Evolutionary conservation across 2,329 filamentous ascomycete genomes (phyloP), one percentile per base, ranked within the genome.

Genomic region (Venturiaceae sp.): DNA sequence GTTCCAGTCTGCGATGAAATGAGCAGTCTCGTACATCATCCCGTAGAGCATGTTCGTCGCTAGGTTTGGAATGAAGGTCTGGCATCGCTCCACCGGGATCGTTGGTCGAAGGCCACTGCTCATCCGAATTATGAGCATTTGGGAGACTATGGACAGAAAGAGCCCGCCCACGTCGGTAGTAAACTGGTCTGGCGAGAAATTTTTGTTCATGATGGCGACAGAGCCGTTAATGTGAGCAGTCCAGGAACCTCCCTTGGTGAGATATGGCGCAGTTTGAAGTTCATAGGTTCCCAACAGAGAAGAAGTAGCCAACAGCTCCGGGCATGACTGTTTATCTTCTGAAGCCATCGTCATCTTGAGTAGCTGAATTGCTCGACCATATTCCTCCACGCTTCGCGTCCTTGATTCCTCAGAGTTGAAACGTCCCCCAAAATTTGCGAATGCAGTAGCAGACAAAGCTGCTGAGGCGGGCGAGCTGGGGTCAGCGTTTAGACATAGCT

Each of bases 201-300:
- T 34, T 6, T 23, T 47, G 26, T 56, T 41, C 33, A 56, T 13
- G 34, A 47, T 23, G 14, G 54, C 54, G 41, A 33, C 19, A 14
- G 46, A 53, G 6, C 46, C 56, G 16, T 54, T 54, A 16, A 54
- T 33, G 19, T 58, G 56, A 11, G 56, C 56, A 11, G 19, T 30
- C 13, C 44, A 54, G 9, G 28, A 34, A 3, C 30, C 44, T n/a
- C 41, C 41, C 13, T n/a, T n/a, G 23, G 23, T 57, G 7, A 57
- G 14, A 16, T 57, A 30, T 2, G 39, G 39, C 14, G 55, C 37
- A n/a, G 39, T 41, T 8, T 52, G 23, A 8, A 52, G 19, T 30
- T 57, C 37, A 3, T 23, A 21, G 21, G 34, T 41, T 30, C 53
- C 36, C 32, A 28, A 19, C 7, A 55, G 4, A 6, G 33, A 36